phyloP scores from a whole-genome alignment of 148 eudicot species.

The Amaranthus palmeri region DNA sequence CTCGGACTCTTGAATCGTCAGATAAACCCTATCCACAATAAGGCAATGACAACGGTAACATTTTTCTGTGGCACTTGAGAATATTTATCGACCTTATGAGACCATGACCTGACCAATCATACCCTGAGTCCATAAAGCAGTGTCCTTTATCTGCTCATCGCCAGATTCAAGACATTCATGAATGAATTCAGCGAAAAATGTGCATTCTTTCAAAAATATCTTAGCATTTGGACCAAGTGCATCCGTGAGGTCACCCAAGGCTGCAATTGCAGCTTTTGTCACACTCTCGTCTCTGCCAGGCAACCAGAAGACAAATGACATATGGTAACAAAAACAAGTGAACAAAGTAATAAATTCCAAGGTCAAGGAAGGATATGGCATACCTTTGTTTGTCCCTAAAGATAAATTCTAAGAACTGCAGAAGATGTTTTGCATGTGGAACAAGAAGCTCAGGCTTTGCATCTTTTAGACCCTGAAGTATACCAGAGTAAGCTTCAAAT shows the following conservation, averaged over 20 bases:
- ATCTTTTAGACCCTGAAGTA: conserved; percentile 67
- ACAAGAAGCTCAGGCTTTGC: conserved; percentile 55
- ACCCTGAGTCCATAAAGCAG: conserved; percentile 65
- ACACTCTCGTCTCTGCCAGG: conserved; percentile 57
- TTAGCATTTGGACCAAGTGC: conserved; percentile 53
- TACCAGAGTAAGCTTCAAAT: conserved; percentile 82
- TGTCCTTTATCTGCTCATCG: conserved; percentile 59
- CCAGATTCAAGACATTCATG: conserved; percentile 53
- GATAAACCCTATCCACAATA: too few species aligned
- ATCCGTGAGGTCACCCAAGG: conserved; percentile 68
- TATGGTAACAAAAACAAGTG: neutral
- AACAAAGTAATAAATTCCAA: neutral
- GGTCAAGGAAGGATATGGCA: neutral
- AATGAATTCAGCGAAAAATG: conserved; percentile 42
- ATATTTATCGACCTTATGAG: conserved; percentile 17
- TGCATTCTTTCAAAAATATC: conserved; percentile 36
- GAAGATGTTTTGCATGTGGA: conserved; percentile 63
- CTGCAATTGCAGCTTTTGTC: conserved; percentile 62
- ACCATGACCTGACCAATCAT: conserved; percentile 50
- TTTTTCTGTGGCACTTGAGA: neutral
- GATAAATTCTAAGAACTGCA: conserved; percentile 62
- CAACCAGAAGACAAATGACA: neutral
- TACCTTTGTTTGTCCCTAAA: conserved; percentile 51
- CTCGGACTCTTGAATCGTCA: conserved; percentile 18
- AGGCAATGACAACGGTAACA: conserved; percentile 14